Conservation (phyloP, 2,329 filamentous ascomycete species). For the Calonectria henricotiae region DNA sequence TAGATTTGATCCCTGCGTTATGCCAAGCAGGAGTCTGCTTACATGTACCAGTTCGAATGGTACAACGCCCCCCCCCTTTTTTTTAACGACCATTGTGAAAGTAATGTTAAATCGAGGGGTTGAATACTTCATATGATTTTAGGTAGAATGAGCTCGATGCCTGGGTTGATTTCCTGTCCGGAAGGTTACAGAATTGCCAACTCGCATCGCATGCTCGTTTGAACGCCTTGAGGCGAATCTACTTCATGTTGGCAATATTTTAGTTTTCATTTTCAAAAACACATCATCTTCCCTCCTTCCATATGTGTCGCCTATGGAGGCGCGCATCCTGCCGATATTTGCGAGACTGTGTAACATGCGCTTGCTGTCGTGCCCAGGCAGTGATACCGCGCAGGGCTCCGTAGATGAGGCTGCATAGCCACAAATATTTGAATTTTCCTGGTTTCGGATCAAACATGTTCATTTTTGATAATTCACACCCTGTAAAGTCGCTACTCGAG, state of each 20-base stretch:
- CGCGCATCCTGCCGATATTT: neutral
- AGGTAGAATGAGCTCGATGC: neutral
- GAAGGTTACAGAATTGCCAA: neutral
- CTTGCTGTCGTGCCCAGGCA: neutral
- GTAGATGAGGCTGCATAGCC: neutral
- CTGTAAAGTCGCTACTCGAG: neutral
- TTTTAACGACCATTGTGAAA: neutral
- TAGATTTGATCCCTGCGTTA: neutral
- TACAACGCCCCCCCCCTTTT: neutral
- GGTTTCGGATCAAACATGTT: neutral
- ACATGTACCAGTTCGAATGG: neutral
- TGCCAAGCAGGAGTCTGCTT: neutral
- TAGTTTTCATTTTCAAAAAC: neutral
- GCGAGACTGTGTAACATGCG: neutral
- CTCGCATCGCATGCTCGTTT: neutral
- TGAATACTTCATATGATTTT: neutral
- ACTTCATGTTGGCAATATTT: neutral
- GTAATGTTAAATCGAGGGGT: neutral
- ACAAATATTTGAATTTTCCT: neutral
- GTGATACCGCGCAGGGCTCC: constrained; percentile 1
- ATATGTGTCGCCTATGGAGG: neutral
- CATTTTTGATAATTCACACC: neutral
- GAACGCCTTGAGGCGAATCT: too few relatives aligned
- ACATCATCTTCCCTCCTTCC: neutral
- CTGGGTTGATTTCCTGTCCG: neutral